Conservation (phyloP, 805 yeast genomes). For the Suhomyces vadensis region DNA sequence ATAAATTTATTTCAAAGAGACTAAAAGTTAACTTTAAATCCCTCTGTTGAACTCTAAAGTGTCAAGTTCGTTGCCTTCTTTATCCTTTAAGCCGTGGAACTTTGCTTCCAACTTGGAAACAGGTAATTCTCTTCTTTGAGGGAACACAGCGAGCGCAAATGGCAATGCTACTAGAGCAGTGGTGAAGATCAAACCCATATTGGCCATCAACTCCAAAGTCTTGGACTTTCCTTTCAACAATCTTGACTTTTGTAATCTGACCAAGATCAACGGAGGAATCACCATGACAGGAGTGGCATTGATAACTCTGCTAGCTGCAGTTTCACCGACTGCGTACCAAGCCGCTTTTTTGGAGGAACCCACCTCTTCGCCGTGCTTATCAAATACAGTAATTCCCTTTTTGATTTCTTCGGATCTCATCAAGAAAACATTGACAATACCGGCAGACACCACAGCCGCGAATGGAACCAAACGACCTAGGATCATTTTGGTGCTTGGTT, state of each 20-base stretch:
- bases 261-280: slow-evolving; percentile 83
- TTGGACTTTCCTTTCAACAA: slow-evolving; percentile 67
- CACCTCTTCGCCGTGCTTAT: slow-evolving; percentile 59
- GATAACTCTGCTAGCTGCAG: slow-evolving; percentile 91
- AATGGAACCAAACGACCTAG: slow-evolving; percentile 91
- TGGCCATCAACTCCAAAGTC: slow-evolving; percentile 65
- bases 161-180: slow-evolving; percentile 90
- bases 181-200: slow-evolving; percentile 79
- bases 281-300: slow-evolving; percentile 99
- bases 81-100: slow-evolving; percentile 61
- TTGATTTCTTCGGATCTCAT: slow-evolving; percentile 95
- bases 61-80: slow-evolving; percentile 55
- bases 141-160: slow-evolving; percentile 93
- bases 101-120: slow-evolving; percentile 63
- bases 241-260: slow-evolving; percentile 67
- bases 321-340: slow-evolving; percentile 89
- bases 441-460: slow-evolving; percentile 98
- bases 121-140: slow-evolving; percentile 72
- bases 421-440: slow-evolving; percentile 90
- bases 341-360: slow-evolving; percentile 85
- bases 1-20: too few species aligned
- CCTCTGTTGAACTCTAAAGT: slow-evolving; percentile 91
- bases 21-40: too few species aligned
- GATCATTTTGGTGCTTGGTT: slow-evolving; percentile 68
- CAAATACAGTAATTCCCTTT: slow-evolving; percentile 76